Percentiles rank a stretch among this genome's conserved stretches.
Evolutionary conservation across 306 rosid species (phyloP).

Genomic region (Vigna unguiculata): DNA sequence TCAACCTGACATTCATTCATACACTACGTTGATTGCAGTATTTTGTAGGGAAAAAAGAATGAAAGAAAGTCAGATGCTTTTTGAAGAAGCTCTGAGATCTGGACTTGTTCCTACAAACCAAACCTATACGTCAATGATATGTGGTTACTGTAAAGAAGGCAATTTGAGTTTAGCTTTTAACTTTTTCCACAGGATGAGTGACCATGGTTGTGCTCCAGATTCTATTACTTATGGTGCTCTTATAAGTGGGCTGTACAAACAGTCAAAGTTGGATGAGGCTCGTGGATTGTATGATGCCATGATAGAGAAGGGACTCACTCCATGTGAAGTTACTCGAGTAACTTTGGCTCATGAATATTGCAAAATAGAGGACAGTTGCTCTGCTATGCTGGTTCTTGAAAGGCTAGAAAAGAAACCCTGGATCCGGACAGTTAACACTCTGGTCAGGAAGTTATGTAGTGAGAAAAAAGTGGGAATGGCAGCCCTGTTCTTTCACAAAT

Average conservation of each 20-base stretch:
- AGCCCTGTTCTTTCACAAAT: conserved; percentile 78
- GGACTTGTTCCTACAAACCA: conserved; percentile 80
- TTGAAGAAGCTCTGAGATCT: conserved; percentile 58
- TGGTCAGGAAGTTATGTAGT: conserved; percentile 79
- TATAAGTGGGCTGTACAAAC: conserved; percentile 89
- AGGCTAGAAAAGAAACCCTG: conserved; percentile 73
- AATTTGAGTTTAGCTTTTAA: conserved; percentile 63
- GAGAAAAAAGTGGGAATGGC: conserved; percentile 89
- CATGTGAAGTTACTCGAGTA: conserved; percentile 88
- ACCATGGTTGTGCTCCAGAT: conserved; percentile 75
- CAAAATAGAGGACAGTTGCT: conserved; percentile 64
- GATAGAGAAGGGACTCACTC: conserved; percentile 80
- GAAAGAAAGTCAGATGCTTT: conserved; percentile 71
- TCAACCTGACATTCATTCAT: conserved; percentile 75
- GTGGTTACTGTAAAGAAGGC: conserved; percentile 80
- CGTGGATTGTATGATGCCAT: conserved; percentile 62
- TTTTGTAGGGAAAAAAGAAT: conserved; percentile 71
- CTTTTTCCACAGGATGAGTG: conserved; percentile 70
- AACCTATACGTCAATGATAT: conserved; percentile 89
- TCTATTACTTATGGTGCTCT: conserved; percentile 74
- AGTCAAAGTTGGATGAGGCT: conserved; percentile 74
- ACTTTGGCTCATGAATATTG: conserved; percentile 86
- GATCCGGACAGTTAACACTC: conserved; percentile 71
- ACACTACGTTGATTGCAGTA: conserved; percentile 78
- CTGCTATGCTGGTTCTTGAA: conserved; percentile 75